Evolutionary conservation across 805 yeast genomes (phyloP).

Genomic region (Metschnikowia lochheadii): DNA sequence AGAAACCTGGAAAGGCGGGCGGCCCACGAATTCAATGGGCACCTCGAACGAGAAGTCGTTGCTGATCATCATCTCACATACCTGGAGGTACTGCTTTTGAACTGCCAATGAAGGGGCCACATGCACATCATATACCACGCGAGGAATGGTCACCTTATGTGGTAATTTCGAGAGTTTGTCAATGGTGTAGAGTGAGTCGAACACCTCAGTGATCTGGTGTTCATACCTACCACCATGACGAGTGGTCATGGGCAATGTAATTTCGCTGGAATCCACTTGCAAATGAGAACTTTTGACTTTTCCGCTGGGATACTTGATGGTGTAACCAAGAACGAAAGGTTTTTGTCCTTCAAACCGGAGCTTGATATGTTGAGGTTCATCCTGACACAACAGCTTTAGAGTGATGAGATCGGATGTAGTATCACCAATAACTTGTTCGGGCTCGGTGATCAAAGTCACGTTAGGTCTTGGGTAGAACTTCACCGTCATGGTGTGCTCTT

Average conservation of each 20-base stretch:
- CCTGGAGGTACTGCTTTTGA: slow-evolving; percentile 44
- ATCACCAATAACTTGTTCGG: slow-evolving; percentile 12
- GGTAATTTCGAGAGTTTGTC: slow-evolving; percentile 19
- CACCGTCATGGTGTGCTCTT: slow-evolving; percentile 16
- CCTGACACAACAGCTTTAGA: slow-evolving; percentile 31
- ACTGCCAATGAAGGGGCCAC: slow-evolving; percentile 60
- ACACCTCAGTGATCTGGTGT: slow-evolving; percentile 57
- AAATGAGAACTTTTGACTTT: slow-evolving; percentile 31
- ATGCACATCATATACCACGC: slow-evolving; percentile 43
- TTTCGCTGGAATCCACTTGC: slow-evolving; percentile 25
- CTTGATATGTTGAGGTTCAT: slow-evolving; percentile 22
- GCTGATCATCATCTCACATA: slow-evolving; percentile 35
- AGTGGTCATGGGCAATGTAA: slow-evolving; percentile 38
- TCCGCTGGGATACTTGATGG: slow-evolving; percentile 57
- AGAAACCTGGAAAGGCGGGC: slow-evolving; percentile 57
- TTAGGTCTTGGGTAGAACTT: slow-evolving; percentile 23
- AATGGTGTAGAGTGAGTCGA: slow-evolving; percentile 58
- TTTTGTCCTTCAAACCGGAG: slow-evolving; percentile 52
- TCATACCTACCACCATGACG: slow-evolving; percentile 54
- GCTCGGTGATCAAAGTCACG: slow-evolving; percentile 13
- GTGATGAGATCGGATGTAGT: slow-evolving; percentile 11
- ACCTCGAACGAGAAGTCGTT: slow-evolving; percentile 37
- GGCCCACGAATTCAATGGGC: slow-evolving; percentile 53
- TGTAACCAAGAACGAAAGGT: slow-evolving; percentile 69
- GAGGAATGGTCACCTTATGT: slow-evolving; percentile 8